Base-by-base conservation (phyloP, 768 basidiomycete species). In the Exidia glandulosa region DNA sequence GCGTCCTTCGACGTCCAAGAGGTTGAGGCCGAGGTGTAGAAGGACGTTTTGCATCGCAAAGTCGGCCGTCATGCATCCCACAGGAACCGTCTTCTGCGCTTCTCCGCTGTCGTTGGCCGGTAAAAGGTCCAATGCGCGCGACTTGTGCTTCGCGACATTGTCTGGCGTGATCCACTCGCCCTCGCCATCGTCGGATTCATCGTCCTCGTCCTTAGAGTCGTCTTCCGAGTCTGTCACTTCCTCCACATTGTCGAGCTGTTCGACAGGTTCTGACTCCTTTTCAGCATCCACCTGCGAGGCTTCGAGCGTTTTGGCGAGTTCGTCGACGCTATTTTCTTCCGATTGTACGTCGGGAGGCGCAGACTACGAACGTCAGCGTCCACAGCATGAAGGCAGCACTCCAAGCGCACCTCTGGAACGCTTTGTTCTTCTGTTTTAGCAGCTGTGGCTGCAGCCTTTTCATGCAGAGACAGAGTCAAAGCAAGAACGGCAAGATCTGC, bases 41-140 rank as follows among this genome's bases (percentile, higher is more conserved):
- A 95, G 73, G 25, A 98, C 91, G 67, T 99, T 99, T 73, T 99
- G 96, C 86, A 99, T 96, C 19, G 96, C 96, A 71, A 94, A 98
- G 80, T 99, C 96, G 25, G 90, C 90, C 9, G 96, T 98, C 89
- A 98, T 93, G 70, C 94, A 96, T 19, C 94, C 96, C 4, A 82
- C 84, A 57, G 77, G 78, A 52, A 95, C 77, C 25, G 63, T 72
- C 60, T 76, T 67, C 64, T 75, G 75, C 50, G 63, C 62, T 63
- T 67, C 34, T 62, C 62, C 56, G 60, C 74, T 32, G 66, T 69
- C 3, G 23, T 47, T 25, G 30, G 13, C 32, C 25, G 93, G 88
- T 32, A 95, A 78, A 36, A 96, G 79, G 27, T 93, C 83, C 37
- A 95, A 80, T 31, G 90, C 91, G 14, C 84, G 82, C 10, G 93